Evolutionary conservation across 2,329 filamentous ascomycete genomes (phyloP).

Genomic region (Hypoxylon sp.): DNA sequence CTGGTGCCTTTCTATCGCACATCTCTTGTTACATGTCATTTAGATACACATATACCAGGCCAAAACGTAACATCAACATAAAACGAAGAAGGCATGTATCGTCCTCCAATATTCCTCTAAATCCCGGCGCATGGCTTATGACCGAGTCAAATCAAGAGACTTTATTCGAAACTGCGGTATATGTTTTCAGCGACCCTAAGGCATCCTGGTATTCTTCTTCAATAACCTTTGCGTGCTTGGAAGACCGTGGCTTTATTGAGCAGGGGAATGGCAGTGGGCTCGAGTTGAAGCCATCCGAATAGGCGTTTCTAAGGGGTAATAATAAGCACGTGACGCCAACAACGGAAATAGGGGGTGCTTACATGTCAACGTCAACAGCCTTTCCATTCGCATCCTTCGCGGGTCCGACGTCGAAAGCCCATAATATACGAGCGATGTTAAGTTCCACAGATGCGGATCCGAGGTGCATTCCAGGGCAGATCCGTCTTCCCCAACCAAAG

Average conservation of each 20-base stretch:
- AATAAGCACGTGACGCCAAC: not conserved
- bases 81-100: not conserved
- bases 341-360: constrained; percentile 36
- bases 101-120: not conserved
- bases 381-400: constrained; percentile 52
- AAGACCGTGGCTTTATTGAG: constrained; percentile 57
- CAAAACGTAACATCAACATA: not conserved
- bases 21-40: not conserved
- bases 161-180: constrained; percentile 46
- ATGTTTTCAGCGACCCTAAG: constrained; percentile 48
- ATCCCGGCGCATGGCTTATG: not conserved
- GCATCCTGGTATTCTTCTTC: constrained; percentile 53
- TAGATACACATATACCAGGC: not conserved
- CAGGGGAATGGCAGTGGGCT: constrained; percentile 60
- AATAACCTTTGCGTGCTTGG: constrained; percentile 53
- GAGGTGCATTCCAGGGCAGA: constrained; percentile 64
- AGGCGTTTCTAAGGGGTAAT: constrained; percentile 56
- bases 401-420: constrained; percentile 64
- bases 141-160: constrained; percentile 37
- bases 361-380: constrained; percentile 59
- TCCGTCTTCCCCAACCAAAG: constrained; percentile 60
- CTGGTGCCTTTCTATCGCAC: not conserved
- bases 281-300: constrained; percentile 61
- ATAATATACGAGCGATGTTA: constrained; percentile 65
- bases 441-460: constrained; percentile 65